Evolutionary conservation across 805 yeast genomes (phyloP), one percentile per base, ranked within the genome.

Genomic region (Candida manassasensis): DNA sequence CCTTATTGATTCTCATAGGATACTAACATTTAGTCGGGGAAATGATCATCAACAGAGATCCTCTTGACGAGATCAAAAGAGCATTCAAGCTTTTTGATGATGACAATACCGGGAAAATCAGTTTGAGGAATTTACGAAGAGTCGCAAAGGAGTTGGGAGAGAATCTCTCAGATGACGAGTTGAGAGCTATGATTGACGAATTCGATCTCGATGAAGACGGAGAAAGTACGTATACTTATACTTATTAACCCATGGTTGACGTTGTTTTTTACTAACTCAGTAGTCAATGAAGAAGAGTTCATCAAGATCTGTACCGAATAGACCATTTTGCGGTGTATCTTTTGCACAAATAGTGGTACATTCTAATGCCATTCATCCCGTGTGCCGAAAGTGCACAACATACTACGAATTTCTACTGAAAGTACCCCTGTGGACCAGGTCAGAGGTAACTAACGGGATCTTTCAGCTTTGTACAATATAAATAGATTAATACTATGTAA

Each of bases 191-290:
- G 98, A 93, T 93, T 45, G 96, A 89, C 42, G 97, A 90, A 58
- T 93, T 93, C 54, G 99, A 93, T 61, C 63, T 89, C 34, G 97
- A 93, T 55, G 95, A 86, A 37, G 97, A 93, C 57, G 97, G 97
- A 34, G 96, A 85, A 45, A 89, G 73, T 61, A 59, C 48, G 73
- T 71, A 64, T 52, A 28, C 17, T 7, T 15, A 17, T 4, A 11
- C 12, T 9, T 28, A 6, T 10, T 6, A n/a, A 10, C 11, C 18
- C 18, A 10, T 28, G 13, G 9, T 18, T 7, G 12, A 26, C 27
- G 3, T 21, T 27, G 6, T 14, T 19, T 4, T 19, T 14, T 63
- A 59, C 65, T 59, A 59, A 60, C 67, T 21, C 24, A 33, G 6
- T 53, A 69, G 72, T 88, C 46, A 82, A 82, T 52, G 94, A 85